Conservation (phyloP, 2,329 filamentous ascomycete genomes). For the Chaetomium strumarium region DNA sequence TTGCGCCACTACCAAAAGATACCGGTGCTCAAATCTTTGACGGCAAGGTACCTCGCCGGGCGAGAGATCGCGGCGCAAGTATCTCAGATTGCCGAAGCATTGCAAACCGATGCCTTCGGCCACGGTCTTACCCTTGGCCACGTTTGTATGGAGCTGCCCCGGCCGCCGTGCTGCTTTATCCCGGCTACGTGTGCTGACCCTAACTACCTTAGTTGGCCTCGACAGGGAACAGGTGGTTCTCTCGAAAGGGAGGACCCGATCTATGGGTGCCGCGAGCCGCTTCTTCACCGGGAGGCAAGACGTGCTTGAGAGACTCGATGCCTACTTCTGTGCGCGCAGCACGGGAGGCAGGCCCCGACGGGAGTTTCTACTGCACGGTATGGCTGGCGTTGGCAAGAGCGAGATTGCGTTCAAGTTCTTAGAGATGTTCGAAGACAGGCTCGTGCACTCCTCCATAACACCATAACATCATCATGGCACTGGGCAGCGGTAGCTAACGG, state of each 20-base stretch:
- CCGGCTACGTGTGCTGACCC: neutral
- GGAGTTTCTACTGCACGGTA: constrained; percentile 26
- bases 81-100: constrained; percentile 20
- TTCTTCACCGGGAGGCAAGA: constrained; percentile 27
- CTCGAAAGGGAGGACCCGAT: neutral
- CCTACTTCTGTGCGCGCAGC: constrained; percentile 12
- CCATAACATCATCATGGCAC: neutral
- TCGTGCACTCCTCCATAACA: neutral
- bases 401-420: constrained; percentile 28
- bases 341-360: constrained; percentile 9
- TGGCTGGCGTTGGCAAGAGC: constrained; percentile 30
- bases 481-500: neutral
- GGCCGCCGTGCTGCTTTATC: no score
- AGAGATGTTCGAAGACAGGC: constrained; percentile 20
- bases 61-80: constrained; percentile 16
- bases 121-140: constrained; percentile 21
- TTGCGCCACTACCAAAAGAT: constrained; percentile 28
- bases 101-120: constrained; percentile 7
- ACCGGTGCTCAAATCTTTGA: constrained; percentile 21
- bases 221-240: constrained; percentile 18
- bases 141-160: constrained; percentile 12
- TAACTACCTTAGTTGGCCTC: constrained; percentile 12
- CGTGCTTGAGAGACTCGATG: constrained; percentile 22
- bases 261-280: constrained; percentile 11
- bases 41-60: constrained; percentile 22